phyloP scores from a whole-genome alignment of 2,329 filamentous ascomycete genomes.

The Fusarium sp. region DNA sequence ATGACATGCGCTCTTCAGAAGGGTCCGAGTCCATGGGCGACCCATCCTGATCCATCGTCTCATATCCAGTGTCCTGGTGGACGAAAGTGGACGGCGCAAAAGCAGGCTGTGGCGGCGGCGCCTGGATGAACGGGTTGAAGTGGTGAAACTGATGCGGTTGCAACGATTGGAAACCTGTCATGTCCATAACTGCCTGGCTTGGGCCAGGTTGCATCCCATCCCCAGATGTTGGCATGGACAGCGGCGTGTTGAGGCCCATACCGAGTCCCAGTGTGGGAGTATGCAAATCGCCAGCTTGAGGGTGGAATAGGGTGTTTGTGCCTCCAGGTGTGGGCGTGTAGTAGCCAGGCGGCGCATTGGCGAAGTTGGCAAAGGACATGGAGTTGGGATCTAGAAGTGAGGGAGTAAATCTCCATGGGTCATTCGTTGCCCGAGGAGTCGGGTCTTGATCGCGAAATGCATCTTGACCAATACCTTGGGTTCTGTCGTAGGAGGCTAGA shows the following conservation, averaged over 20 bases:
- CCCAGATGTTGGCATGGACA: constrained; percentile 81
- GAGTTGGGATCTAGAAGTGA: constrained; percentile 89
- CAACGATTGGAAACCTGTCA: constrained; percentile 75
- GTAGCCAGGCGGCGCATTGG: constrained; percentile 83
- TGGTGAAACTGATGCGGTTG: constrained; percentile 72
- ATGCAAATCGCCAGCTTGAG: constrained; percentile 87
- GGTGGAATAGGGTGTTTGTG: constrained; percentile 83
- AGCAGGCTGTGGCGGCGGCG: constrained; percentile 65
- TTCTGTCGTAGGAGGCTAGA: constrained; percentile 25
- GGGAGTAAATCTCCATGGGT: constrained; percentile 89
- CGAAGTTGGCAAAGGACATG: constrained; percentile 82
- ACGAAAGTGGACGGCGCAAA: constrained; percentile 86
- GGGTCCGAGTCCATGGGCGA: constrained; percentile 72
- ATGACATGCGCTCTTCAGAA: constrained; percentile 63
- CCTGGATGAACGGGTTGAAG: constrained; percentile 78
- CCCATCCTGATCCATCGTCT: constrained; percentile 81
- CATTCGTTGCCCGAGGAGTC: constrained; percentile 82
- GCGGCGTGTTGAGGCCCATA: constrained; percentile 82
- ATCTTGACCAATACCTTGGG: constrained; percentile 43
- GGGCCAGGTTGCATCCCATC: constrained; percentile 71
- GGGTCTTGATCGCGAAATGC: constrained; percentile 78
- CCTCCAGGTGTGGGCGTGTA: constrained; percentile 90
- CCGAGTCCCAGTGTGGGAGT: constrained; percentile 81
- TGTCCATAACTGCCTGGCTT: constrained; percentile 65
- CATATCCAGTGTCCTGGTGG: constrained; percentile 83